Base-by-base conservation (phyloP, 2,329 filamentous ascomycete genomes). In the Botryotinia narcissicola region DNA sequence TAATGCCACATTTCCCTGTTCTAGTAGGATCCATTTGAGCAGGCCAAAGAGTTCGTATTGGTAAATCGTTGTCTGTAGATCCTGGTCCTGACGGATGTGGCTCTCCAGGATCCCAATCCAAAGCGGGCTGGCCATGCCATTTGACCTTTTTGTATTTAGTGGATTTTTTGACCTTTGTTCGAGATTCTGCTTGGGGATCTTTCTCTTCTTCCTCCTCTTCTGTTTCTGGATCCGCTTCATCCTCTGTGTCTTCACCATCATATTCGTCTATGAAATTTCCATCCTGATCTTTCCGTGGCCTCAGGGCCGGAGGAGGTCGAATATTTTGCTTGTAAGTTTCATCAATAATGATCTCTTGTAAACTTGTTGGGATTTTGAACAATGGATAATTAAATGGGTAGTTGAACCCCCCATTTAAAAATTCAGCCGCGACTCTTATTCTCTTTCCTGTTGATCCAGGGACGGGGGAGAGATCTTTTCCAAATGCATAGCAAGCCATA, bases 271-370 rank as follows among this genome's bases (percentile, higher is more conserved):
- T 7, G 7, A 8, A 0, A 29, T 9, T 29, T 29, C 37, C 25
- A 0, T 1, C n/a, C 0, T 0, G 8, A 1, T 8, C 22, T 5
- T 10, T 16, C 4, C 2, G 5, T 3, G 1, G 0, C 2, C 6
- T 9, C 1, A 40, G 0, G 10, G 3, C 4, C 16, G 48, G 37
- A 42, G 18, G 18, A 8, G 66, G 48, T 57, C 48, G 40, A 25
- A 69, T 4, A 22, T 69, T 69, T 16, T 69, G 66, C 29, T 32
- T 48, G n/a, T 54, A 51, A 40, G 70, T 51, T 66, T 29, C 14
- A 16, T 71, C 59, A 12, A 64, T 51, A 12, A 40, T 25, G 37
- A 69, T 22, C 51, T 69, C 66, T 4, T 42, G 66, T 25, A 69
- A 6, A 20, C 44, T 5, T 16, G 60, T 64, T 20, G 70, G 70